Conservation (phyloP, 495 filamentous ascomycete genomes). For the Sordaria brevicollis region DNA sequence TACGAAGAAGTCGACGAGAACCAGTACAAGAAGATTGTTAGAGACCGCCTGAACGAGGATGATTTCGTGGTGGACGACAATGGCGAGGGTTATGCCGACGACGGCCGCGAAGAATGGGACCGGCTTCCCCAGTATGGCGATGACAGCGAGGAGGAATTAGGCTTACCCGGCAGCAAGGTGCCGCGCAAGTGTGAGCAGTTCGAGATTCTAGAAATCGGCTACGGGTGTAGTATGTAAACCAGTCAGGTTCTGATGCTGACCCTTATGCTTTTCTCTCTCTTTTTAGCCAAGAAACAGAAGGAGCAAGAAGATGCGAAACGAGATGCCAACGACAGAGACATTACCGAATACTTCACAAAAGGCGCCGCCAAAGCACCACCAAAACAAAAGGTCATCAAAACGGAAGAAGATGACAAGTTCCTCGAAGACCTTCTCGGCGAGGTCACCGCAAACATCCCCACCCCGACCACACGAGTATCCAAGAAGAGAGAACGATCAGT, state of each 20-base stretch:
- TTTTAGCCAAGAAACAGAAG: slow-evolving; percentile 76
- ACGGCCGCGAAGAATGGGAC: slow-evolving; percentile 96
- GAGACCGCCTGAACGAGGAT: slow-evolving; percentile 79
- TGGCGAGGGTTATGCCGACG: slow-evolving; percentile 89
- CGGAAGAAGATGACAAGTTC: slow-evolving; percentile 79
- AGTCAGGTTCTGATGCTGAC: background rate
- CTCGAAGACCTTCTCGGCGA: slow-evolving; percentile 76
- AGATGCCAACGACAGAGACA: slow-evolving; percentile 80
- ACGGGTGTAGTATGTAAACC: background rate
- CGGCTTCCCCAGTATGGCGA: slow-evolving; percentile 53
- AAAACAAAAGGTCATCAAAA: slow-evolving; percentile 67
- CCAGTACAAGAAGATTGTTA: slow-evolving; percentile 90
- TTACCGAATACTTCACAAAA: slow-evolving; percentile 86
- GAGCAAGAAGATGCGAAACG: slow-evolving; percentile 82
- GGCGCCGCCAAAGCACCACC: slow-evolving; percentile 53
- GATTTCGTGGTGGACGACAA: slow-evolving; percentile 97
- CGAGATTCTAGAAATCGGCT: background rate
- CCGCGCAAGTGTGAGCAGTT: slow-evolving; percentile 33
- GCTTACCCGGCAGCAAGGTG: slow-evolving; percentile 47
- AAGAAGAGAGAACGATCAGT: slow-evolving; percentile 60
- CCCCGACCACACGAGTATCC: slow-evolving; percentile 37
- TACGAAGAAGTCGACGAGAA: slow-evolving; percentile 98
- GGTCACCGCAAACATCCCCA: slow-evolving; percentile 73
- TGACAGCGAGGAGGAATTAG: slow-evolving; percentile 62
- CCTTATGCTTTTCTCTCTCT: background rate